Conservation (phyloP, 306 rosid species). For the Lupinus albus region DNA sequence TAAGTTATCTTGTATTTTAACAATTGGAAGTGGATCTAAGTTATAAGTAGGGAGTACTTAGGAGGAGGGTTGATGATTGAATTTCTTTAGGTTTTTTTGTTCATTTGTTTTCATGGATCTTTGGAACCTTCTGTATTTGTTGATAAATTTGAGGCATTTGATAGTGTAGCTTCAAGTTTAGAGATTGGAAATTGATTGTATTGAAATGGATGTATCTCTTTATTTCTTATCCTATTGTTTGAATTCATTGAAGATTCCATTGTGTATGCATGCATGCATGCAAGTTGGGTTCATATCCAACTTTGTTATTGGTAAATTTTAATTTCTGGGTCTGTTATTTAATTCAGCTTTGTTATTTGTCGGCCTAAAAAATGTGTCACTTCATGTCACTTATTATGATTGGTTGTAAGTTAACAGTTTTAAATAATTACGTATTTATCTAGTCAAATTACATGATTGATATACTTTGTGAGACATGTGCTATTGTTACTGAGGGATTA, state of each 20-base stretch:
- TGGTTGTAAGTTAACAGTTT: no score
- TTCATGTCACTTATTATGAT: no score
- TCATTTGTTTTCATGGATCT: constrained; percentile 46
- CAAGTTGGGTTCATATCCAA: background rate
- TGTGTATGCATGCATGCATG: background rate
- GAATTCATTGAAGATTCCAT: constrained; percentile 21
- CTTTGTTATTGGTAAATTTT: background rate
- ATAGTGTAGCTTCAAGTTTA: constrained; percentile 58
- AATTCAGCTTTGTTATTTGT: background rate
- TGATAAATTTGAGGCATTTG: constrained; percentile 56
- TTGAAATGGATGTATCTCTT: constrained; percentile 52
- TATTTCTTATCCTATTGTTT: constrained; percentile 49
- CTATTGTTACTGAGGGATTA: no score
- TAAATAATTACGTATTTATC: no score
- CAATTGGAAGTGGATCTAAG: constrained; percentile 53
- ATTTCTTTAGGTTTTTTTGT: constrained; percentile 49
- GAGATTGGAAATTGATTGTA: constrained; percentile 77
- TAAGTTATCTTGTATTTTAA: constrained; percentile 53
- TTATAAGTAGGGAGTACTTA: constrained; percentile 49
- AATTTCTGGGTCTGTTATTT: background rate
- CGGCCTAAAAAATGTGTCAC: no score
- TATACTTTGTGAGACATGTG: no score
- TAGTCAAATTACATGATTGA: no score
- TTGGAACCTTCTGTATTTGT: constrained; percentile 39
- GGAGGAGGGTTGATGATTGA: constrained; percentile 58